Conservation (phyloP, 768 basidiomycete species). For the Gyrodon lividus region DNA sequence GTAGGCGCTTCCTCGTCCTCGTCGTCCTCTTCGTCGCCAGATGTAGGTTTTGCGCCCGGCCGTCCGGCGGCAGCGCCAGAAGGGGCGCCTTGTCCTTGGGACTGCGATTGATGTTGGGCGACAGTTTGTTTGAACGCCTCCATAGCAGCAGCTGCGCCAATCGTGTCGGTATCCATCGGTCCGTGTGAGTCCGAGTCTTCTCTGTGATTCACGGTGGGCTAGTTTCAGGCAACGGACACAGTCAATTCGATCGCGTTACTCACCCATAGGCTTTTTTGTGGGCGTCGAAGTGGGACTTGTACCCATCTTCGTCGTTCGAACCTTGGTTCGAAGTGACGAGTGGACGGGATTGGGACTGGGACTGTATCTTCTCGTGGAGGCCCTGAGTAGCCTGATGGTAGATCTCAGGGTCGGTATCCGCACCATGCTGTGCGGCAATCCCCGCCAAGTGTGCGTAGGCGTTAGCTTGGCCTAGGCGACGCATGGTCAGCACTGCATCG, state of each 20-base stretch:
- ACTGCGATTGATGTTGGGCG: conserved; percentile 1
- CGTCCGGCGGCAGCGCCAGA: no score
- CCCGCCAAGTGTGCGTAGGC: conserved; percentile 16
- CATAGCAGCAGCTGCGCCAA: conserved; percentile 31
- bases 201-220: conserved; percentile 3
- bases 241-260: conserved; percentile 1
- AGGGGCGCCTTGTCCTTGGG: no score
- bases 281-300: conserved; percentile 23
- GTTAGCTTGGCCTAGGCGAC: conserved; percentile 15
- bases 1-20: conserved; percentile 11
- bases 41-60: neutral
- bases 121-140: conserved; percentile 31
- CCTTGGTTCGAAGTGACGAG: neutral
- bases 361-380: conserved; percentile 21
- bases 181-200: conserved; percentile 14
- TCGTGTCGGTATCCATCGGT: conserved; percentile 27
- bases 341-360: conserved; percentile 9
- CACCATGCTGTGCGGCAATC: conserved; percentile 17
- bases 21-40: conserved; percentile 2
- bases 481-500: conserved; percentile 1
- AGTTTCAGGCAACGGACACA: neutral
- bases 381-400: conserved; percentile 24
- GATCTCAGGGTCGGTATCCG: conserved; percentile 12
- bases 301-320: conserved; percentile 10
- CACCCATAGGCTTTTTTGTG: conserved; percentile 33